Evolutionary conservation across 352 stramenopile species (phyloP), one percentile per base, ranked within the genome.

Genomic region (Phytophthora litchii): DNA sequence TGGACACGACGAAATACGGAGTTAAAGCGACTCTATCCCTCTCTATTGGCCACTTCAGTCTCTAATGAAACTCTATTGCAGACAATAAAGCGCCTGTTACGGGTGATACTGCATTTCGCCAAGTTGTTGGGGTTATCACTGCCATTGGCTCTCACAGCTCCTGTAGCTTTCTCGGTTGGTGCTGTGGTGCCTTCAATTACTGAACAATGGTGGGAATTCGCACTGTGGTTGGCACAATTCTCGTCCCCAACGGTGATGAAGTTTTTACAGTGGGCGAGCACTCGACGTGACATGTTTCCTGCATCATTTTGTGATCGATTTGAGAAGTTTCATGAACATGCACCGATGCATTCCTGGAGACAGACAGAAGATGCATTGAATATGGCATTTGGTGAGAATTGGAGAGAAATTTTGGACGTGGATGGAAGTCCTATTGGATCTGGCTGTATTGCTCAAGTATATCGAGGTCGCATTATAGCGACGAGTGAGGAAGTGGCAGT

Each of bases 221-320:
- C 84, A 6, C 32, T 91, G 13, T 89, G 76, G 72, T 45, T 78
- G 5, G 82, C 85, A 16, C 66, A 89, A 54, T 72, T 56, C 36
- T 80, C 80, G 47, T 97, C 95, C 12, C 96, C 96, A 1, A 84
- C 88, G 4, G 90, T 97, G 60, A 94, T 98, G 71, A 99, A 99
- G 76, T 93, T 98, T 43, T 78, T 93, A 35, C 96, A 99, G 74
- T 99, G 96, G 96, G 90, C 93, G 1, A 95, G 92, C 21, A 98
- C 93, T 16, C 80, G 96, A 11, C 83, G 93, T 16, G 96, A 99
- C 67, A 83, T 99, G 52, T 98, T 99, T 52, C 90, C 94, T 1
- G 69, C 80, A 9, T 66, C 79, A 1, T 83, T 98, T 19, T 98
- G 94, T 64, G 86, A 98, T 71, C 82, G 86, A 47, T 93, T 99